These are phyloP conservation scores for Xylaria arbuscula DNA, from an alignment of 2,329 filamentous ascomycete species.

Conservation along the genomic window DNA sequence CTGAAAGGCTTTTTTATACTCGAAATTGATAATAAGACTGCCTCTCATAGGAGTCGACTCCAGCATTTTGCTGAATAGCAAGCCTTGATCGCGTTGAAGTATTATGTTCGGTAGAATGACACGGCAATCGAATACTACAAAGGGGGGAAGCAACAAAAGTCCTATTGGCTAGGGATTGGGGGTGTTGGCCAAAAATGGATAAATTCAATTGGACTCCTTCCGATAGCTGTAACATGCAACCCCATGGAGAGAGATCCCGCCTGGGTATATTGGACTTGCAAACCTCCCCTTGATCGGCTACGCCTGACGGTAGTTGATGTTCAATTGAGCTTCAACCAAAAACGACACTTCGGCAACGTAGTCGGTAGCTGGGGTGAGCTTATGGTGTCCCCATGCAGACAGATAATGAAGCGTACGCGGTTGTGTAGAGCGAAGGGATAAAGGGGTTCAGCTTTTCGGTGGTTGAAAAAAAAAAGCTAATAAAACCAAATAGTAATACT, in stretches of 20 bases:
- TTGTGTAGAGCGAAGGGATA: not conserved
- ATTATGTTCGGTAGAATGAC: not conserved
- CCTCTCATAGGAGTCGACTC: not conserved
- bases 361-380: conserved; percentile 4
- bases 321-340: not conserved
- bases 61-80: not conserved
- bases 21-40: not conserved
- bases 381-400: not conserved
- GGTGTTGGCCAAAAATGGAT: not conserved
- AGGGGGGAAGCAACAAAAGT: not conserved
- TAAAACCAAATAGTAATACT: too few relatives aligned
- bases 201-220: conserved; percentile 2
- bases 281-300: not conserved
- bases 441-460: too few relatives aligned
- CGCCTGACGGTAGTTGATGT: not conserved
- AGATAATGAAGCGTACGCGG: not conserved
- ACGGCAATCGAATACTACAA: conserved; percentile 1
- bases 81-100: not conserved
- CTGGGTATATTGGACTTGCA: not conserved
- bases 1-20: not conserved
- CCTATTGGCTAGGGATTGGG: not conserved
- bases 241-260: not conserved
- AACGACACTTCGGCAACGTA: not conserved
- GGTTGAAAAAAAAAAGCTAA: too few relatives aligned
- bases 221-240: not conserved